A percentile compares a stretch with the other conserved stretches of the same genome.
Conservation (phyloP, 306 rosid genomes). For the Malus sieversii region DNA sequence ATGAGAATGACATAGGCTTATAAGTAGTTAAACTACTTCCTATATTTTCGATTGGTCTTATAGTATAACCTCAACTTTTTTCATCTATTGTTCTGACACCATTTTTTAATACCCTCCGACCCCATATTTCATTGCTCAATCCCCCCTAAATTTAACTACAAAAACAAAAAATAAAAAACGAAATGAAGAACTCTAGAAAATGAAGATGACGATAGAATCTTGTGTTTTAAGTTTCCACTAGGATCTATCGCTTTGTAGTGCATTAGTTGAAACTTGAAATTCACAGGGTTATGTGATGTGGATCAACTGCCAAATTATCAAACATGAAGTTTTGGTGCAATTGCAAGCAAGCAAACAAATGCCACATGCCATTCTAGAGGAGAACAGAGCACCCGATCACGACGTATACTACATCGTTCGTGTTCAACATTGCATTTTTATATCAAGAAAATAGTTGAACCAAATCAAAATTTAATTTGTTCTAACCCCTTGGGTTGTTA, state of each 20-base stretch:
- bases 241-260: background rate
- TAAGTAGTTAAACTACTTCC: accelerated
- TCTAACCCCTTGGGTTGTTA: background rate
- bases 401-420: background rate
- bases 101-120: background rate
- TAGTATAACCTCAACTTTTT: no score
- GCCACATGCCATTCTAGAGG: background rate
- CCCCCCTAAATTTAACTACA: background rate
- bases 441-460: background rate
- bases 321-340: background rate
- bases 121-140: background rate
- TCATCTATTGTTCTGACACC: background rate
- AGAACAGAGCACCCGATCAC: background rate
- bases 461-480: background rate
- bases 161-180: no score
- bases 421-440: background rate
- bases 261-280: background rate
- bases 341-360: background rate
- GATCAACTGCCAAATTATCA: background rate
- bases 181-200: background rate
- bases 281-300: background rate
- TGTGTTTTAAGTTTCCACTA: background rate
- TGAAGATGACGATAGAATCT: background rate
- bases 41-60: no score
- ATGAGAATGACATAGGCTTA: no score